phyloP scores from a whole-genome alignment of 441 rosid species.

The Pelargonium citronellum region DNA sequence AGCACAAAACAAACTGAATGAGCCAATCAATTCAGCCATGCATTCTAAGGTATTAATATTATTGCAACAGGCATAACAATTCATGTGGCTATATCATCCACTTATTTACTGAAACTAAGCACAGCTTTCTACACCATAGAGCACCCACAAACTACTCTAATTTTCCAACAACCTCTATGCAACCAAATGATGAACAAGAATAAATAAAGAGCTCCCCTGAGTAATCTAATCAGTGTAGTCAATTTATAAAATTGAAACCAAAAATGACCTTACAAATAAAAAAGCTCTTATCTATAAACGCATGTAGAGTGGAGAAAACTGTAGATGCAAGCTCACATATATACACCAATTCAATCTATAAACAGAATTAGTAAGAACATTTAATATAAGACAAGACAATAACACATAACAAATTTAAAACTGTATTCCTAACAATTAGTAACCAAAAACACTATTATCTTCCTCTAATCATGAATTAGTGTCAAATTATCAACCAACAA shows the following conservation, averaged over 20 bases:
- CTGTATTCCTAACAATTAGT: background rate
- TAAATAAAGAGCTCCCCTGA: too few species aligned
- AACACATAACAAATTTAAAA: too few species aligned
- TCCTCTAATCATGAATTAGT: background rate
- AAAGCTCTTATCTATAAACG: background rate
- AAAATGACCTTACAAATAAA: background rate
- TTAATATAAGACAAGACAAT: too few species aligned
- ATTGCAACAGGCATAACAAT: background rate
- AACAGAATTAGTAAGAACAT: too few species aligned
- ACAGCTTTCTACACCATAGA: background rate
- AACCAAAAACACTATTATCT: background rate
- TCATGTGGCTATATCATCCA: background rate
- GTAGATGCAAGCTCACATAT: background rate
- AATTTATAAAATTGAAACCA: too few species aligned
- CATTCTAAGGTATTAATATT: background rate
- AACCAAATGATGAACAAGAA: background rate
- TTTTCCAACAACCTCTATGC: background rate
- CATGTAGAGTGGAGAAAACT: background rate
- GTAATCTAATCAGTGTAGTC: too few species aligned
- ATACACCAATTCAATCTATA: too few species aligned
- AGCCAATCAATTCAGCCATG: background rate
- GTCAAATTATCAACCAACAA: background rate
- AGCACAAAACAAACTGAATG: background rate
- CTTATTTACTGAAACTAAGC: background rate
- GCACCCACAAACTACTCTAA: background rate